Conservation (phyloP, 495 filamentous ascomycete species). For the Penicillium diatomitis region DNA sequence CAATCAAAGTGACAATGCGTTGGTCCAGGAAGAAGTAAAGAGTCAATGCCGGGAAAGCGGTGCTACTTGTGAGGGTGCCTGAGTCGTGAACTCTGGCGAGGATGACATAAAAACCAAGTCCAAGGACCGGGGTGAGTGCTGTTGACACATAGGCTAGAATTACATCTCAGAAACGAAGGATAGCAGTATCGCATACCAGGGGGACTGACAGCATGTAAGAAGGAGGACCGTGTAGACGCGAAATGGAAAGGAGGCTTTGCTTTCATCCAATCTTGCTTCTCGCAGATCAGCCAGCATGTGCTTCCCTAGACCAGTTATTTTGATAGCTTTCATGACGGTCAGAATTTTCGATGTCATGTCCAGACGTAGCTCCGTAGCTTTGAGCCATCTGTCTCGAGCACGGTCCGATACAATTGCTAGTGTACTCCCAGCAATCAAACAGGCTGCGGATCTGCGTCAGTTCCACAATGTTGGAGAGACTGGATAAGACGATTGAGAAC, state of each 20-base stretch:
- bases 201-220: slow-evolving; percentile 9
- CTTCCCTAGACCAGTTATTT: slow-evolving; percentile 47
- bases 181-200: neutral
- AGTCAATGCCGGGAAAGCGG: slow-evolving; percentile 17
- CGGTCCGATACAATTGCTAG: slow-evolving; percentile 11
- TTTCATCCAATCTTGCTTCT: slow-evolving; percentile 11
- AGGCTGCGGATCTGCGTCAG: slow-evolving; percentile 2
- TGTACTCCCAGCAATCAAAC: slow-evolving; percentile 12
- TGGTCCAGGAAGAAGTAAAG: slow-evolving; percentile 16
- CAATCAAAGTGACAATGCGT: slow-evolving; percentile 9
- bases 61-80: slow-evolving; percentile 12
- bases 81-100: slow-evolving; percentile 9
- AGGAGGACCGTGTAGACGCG: slow-evolving; percentile 7
- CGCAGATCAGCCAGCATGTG: slow-evolving; percentile 26
- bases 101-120: slow-evolving; percentile 15
- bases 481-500: slow-evolving; percentile 1
- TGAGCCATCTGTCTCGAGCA: slow-evolving; percentile 35
- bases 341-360: slow-evolving; percentile 41
- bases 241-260: slow-evolving; percentile 6
- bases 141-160: slow-evolving; percentile 13
- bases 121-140: slow-evolving; percentile 13
- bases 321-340: slow-evolving; percentile 47
- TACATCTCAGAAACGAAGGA: neutral
- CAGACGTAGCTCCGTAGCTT: slow-evolving; percentile 44
- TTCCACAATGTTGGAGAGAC: neutral